Conservation (phyloP, 83 land plant genomes). For the Diphasiastrum complanatum region DNA sequence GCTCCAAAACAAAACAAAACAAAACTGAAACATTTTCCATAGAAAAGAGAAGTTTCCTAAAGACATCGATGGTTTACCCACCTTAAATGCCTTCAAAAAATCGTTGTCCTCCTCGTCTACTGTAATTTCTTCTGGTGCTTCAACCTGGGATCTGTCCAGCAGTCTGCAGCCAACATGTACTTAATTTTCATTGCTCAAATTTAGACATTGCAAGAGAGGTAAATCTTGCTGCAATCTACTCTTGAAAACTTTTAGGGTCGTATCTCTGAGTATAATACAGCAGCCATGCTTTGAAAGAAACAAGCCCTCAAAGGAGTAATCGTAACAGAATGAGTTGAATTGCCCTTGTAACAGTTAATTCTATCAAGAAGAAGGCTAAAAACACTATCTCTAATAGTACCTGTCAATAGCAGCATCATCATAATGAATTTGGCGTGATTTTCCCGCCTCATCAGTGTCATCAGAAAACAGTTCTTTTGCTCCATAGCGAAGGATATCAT, state of each 20-base stretch:
- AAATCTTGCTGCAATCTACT: too few species aligned
- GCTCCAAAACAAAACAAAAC: too few species aligned
- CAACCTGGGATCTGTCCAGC: slow-evolving; percentile 78
- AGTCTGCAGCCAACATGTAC: too few species aligned
- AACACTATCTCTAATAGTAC: slow-evolving; percentile 22
- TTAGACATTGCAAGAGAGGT: too few species aligned
- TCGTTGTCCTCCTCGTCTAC: slow-evolving; percentile 80
- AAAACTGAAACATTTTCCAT: too few species aligned
- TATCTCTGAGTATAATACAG: too few species aligned
- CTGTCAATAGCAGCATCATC: slow-evolving; percentile 98
- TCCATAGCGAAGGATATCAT: slow-evolving; percentile 91
- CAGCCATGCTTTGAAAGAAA: too few species aligned
- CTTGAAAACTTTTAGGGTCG: too few species aligned
- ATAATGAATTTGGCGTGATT: slow-evolving; percentile 87
- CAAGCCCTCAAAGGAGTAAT: too few species aligned
- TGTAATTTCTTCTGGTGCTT: slow-evolving; percentile 43
- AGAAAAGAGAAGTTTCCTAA: too few species aligned
- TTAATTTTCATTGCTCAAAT: too few species aligned
- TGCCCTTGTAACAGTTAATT: background rate
- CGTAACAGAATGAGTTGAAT: too few species aligned
- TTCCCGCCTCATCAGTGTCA: slow-evolving; percentile 72
- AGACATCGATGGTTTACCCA: slow-evolving; percentile 7
- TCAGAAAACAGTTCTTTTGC: slow-evolving; percentile 86
- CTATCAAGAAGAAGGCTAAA: background rate
- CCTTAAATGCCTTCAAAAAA: slow-evolving; percentile 91